These are phyloP conservation scores for Penicillium crystallinum DNA, from an alignment of 495 filamentous ascomycete genomes.

Conservation along the genomic window DNA sequence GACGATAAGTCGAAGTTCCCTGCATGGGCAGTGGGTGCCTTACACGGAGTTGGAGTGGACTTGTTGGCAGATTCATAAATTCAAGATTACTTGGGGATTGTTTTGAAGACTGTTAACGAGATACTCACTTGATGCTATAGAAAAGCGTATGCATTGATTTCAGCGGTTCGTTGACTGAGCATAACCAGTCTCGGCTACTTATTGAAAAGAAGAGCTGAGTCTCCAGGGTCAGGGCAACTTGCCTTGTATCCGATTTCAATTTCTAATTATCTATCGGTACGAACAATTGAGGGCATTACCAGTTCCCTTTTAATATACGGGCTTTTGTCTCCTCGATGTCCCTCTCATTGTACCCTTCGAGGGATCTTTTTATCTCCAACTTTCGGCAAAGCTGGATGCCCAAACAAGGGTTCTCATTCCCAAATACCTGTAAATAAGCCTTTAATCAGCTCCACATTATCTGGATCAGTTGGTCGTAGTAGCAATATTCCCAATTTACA, in stretches of 20 bases:
- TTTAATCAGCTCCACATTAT: no score
- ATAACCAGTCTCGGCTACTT: background rate
- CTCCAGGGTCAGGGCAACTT: background rate
- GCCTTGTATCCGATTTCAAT: background rate
- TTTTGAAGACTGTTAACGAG: background rate
- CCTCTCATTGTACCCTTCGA: no score
- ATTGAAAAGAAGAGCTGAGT: background rate
- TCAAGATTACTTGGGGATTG: background rate
- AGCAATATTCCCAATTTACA: background rate
- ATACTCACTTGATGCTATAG: background rate
- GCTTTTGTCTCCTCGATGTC: no score
- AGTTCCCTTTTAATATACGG: no score
- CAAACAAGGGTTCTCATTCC: no score
- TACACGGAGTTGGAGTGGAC: slow-evolving; percentile 81
- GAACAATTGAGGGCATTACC: no score
- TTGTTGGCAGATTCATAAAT: slow-evolving; percentile 45
- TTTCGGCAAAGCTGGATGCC: no score
- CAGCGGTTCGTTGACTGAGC: background rate
- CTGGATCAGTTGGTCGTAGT: background rate
- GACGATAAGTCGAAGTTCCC: slow-evolving; percentile 67
- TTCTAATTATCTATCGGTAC: no score
- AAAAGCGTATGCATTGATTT: background rate
- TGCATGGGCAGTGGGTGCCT: slow-evolving; percentile 77
- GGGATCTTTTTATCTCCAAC: no score
- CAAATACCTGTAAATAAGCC: no score